These are phyloP conservation scores for Tricholoma hemisulphureum DNA, from an alignment of 768 basidiomycete species.

Conservation along the genomic window DNA sequence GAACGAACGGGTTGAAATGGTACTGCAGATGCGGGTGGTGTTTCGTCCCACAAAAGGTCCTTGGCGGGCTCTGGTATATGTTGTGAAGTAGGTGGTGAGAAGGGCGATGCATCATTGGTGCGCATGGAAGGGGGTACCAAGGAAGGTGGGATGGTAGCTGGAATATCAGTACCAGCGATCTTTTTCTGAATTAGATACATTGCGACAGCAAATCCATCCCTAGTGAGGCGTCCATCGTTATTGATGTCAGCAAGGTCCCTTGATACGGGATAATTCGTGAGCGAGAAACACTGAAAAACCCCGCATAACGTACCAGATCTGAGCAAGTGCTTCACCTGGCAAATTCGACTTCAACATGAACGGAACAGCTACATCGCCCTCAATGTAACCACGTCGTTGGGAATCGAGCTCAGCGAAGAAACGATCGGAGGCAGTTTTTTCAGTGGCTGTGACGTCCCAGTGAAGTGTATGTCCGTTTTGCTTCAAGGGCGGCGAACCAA, in stretches of 20 bases:
- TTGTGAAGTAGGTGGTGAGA: constrained; percentile 36
- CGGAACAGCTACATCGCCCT: constrained; percentile 91
- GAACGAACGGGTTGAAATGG: constrained; percentile 39
- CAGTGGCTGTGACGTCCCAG: constrained; percentile 84
- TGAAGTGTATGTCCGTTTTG: constrained; percentile 30
- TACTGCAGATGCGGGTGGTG: constrained; percentile 45
- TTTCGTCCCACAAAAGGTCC: constrained; percentile 57
- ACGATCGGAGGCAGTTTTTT: constrained; percentile 74
- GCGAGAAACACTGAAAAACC: not conserved
- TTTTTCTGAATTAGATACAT: constrained; percentile 90
- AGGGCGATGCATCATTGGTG: constrained; percentile 38
- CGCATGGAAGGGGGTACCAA: constrained; percentile 86
- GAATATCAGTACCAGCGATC: constrained; percentile 76
- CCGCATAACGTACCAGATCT: constrained; percentile 69
- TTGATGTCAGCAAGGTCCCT: constrained; percentile 95
- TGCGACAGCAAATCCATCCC: constrained; percentile 94
- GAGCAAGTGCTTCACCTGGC: constrained; percentile 79
- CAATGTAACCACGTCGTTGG: constrained; percentile 73
- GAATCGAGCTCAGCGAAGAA: constrained; percentile 84
- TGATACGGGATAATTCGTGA: constrained; percentile 1
- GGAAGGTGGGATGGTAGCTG: constrained; percentile 62
- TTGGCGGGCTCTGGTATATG: constrained; percentile 45
- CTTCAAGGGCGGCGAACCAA: constrained; percentile 22
- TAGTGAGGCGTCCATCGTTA: constrained; percentile 80
- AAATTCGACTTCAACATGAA: constrained; percentile 93